Percentiles rank a stretch among this genome's conserved stretches.
phyloP scores from a whole-genome alignment of 768 basidiomycete genomes.

The Lactarius hatsudake region DNA sequence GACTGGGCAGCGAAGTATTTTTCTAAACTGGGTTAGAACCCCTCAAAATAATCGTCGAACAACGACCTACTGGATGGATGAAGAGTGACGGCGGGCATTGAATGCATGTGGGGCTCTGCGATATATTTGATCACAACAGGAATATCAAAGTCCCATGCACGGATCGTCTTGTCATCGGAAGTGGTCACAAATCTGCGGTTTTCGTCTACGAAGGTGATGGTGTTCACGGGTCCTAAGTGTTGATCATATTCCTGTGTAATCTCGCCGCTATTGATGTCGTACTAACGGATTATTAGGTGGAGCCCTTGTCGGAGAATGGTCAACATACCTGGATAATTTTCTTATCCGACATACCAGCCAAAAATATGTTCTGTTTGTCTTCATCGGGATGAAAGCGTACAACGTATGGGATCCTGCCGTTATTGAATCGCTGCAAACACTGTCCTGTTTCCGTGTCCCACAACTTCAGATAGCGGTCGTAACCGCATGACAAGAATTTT shows the following conservation, averaged over 20 bases:
- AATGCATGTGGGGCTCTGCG: constrained; percentile 99
- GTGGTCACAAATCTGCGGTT: constrained; percentile 97
- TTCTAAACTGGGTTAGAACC: constrained; percentile 45
- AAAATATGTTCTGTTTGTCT: constrained; percentile 93
- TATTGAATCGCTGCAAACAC: constrained; percentile 94
- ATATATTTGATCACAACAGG: constrained; percentile 99
- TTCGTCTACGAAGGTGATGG: constrained; percentile 98
- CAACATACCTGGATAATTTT: constrained; percentile 90
- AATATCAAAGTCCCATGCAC: constrained; percentile 99
- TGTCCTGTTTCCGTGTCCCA: constrained; percentile 99
- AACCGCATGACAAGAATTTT: constrained; percentile 86
- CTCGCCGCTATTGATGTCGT: constrained; percentile 92
- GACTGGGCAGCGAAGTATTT: constrained; percentile 98
- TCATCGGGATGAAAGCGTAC: constrained; percentile 94
- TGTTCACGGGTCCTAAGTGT: constrained; percentile 96
- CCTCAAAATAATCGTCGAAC: constrained; percentile 14
- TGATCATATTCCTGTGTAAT: constrained; percentile 99
- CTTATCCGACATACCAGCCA: constrained; percentile 99
- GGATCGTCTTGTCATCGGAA: constrained; percentile 98
- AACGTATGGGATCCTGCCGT: constrained; percentile 97
- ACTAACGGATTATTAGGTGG: constrained; percentile 46
- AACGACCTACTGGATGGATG: constrained; percentile 87
- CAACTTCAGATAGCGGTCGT: constrained; percentile 96
- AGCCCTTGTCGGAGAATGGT: constrained; percentile 9
- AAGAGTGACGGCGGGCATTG: constrained; percentile 96